Evolutionary conservation across 495 filamentous ascomycete genomes (phyloP).

Genomic region (Lasiosphaeria miniovina): DNA sequence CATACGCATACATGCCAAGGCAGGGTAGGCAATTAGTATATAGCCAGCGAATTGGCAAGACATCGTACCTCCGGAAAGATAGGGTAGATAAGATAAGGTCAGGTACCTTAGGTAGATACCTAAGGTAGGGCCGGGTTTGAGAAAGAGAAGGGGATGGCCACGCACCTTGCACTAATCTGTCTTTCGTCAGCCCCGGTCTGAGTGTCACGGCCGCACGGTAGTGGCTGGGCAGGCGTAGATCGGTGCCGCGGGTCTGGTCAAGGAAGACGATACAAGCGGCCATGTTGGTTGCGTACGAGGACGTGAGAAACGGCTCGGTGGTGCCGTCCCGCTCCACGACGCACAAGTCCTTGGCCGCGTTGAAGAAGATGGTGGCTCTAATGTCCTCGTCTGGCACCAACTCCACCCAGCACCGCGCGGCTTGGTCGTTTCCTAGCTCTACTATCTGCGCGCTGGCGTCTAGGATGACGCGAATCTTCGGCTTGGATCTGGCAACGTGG

Average conservation of each 20-base stretch:
- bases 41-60: neutral
- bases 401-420: conserved; percentile 48
- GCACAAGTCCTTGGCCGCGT: conserved; percentile 42
- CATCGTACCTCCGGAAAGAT: too few relatives aligned
- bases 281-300: conserved; percentile 56
- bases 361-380: conserved; percentile 48
- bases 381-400: conserved; percentile 19
- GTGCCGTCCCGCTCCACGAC: conserved; percentile 40
- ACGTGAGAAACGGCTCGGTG: conserved; percentile 49
- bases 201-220: conserved; percentile 64
- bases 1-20: conserved; percentile 60
- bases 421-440: conserved; percentile 52
- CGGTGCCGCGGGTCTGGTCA: conserved; percentile 69
- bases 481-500: conserved; percentile 35
- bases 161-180: conserved; percentile 65
- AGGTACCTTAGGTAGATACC: too few relatives aligned
- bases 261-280: conserved; percentile 63
- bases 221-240: conserved; percentile 57
- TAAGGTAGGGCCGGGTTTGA: neutral
- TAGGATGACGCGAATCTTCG: conserved; percentile 54
- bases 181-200: conserved; percentile 61
- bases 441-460: conserved; percentile 70
- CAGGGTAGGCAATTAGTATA: neutral
- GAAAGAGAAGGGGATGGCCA: neutral
- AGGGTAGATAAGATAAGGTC: neutral